Evolutionary conservation across 192 early-diverging fungal genomes (phyloP).

Genomic region (Fimicolochytrium jonesii): DNA sequence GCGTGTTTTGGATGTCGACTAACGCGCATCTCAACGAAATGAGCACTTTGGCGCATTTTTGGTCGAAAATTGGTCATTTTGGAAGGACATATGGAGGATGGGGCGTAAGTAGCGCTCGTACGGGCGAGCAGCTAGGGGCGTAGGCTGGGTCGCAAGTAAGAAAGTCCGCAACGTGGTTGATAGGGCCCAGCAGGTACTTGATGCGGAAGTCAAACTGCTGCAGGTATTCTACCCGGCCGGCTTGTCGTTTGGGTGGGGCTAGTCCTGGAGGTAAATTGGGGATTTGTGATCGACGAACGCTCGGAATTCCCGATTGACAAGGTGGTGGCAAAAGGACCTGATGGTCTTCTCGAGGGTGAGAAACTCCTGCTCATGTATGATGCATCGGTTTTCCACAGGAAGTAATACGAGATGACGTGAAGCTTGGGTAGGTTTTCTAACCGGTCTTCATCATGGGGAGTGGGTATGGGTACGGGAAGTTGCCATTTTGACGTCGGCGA

Average conservation of each 20-base stretch:
- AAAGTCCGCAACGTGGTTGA: conserved; percentile 29
- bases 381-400: conserved; percentile 6
- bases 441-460: no score
- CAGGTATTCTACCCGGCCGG: conserved; percentile 23
- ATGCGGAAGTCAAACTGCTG: conserved; percentile 9
- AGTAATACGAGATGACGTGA: conserved; percentile 1
- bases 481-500: no score
- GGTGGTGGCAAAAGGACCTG: not conserved
- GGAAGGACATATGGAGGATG: no score
- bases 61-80: no score
- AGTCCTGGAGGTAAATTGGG: conserved; percentile 32
- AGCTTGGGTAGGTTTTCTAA: not conserved
- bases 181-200: conserved; percentile 18
- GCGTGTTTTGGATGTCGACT: no score
- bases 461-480: no score
- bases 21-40: no score
- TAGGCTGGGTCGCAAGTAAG: conserved; percentile 15
- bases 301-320: not conserved
- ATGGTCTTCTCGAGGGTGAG: conserved; percentile 12
- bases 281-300: conserved; percentile 32
- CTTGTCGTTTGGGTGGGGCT: conserved; percentile 29
- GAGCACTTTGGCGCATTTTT: no score
- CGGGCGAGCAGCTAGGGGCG: not conserved
- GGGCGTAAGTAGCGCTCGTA: no score
- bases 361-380: conserved; percentile 21